Evolutionary conservation across 257 asterid genomes (phyloP).

Genomic region (Nemophila menziesii): DNA sequence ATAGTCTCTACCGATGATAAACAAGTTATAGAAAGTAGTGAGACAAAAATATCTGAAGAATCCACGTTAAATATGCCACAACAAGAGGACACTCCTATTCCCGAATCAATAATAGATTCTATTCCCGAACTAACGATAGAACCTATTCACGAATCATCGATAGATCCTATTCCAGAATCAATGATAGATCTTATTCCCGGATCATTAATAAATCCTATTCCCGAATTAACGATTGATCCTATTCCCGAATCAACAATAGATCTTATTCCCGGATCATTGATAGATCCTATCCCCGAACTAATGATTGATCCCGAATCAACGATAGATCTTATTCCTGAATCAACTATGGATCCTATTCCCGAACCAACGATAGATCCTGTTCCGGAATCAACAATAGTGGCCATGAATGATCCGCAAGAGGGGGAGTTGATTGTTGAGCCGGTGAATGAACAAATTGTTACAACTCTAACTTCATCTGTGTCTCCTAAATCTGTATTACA

Average conservation of each 20-base stretch:
- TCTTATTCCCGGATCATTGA: no score
- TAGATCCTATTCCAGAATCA: no score
- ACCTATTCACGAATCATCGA: no score
- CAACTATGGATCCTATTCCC: constrained; percentile 9
- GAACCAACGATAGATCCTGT: no score
- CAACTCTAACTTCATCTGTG: constrained; percentile 14
- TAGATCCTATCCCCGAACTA: no score
- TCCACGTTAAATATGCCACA: not conserved
- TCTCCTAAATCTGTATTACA: constrained; percentile 53
- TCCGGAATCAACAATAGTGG: constrained; percentile 5
- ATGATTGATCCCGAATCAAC: no score
- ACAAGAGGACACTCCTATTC: constrained; percentile 6
- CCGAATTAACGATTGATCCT: no score
- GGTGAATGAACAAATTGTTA: constrained; percentile 19
- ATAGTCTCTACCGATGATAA: constrained; percentile 6
- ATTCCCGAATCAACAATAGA: constrained; percentile 5
- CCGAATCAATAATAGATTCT: no score
- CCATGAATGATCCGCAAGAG: constrained; percentile 9
- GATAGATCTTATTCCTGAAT: constrained; percentile 10
- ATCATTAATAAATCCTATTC: constrained; percentile 9
- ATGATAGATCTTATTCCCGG: constrained; percentile 9
- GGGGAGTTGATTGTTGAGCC: constrained; percentile 7
- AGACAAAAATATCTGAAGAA: constrained; percentile 7
- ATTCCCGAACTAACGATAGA: constrained; percentile 10
- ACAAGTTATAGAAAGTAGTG: constrained; percentile 4